Base-by-base conservation (phyloP, 179 eudicot genomes). In the Silene noctiflora region DNA sequence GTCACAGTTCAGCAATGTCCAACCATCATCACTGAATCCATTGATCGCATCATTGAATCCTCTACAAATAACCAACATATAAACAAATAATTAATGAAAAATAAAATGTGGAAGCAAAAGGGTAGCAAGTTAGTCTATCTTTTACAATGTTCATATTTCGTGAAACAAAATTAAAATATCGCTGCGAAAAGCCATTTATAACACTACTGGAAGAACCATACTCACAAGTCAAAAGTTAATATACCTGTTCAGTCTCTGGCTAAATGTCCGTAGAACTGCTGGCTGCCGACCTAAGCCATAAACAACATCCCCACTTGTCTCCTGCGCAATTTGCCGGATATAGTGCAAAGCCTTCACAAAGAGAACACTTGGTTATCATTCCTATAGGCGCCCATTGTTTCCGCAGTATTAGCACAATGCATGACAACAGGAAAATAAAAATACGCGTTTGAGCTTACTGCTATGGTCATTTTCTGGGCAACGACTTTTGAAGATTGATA, bases 211-310 rank as follows among this genome's bases (percentile, higher is more conserved):
- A 3, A 44, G 19, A 58, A 75, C 53, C 51, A 75, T 62, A 9
- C 67, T 33, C 55, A 8, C 10, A 71, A 77, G 25, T 33, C 33
- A 12, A 46, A 46, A 46, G 14, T 11, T 11, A 11, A 60, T n/a
- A 27, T 80, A 92, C 98, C 94, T 89, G 96, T 90, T 88, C 68
- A 94, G 77, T 84, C 95, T 86, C 82, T 92, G 98, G 86, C 97
- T 91, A 79, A 94, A 92, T 65, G 94, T 92, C 48, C 98, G 87
- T 29, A 94, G 83, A 72, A 92, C 90, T 72, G 97, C 96, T 31
- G 98, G 98, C 77, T 91, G 97, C 81, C 96, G 86, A 71, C 97
- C 98, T 74, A 91, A 80, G 80, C 98, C 84, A 84, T 92, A 94
- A 44, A 88, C 90, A 24, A 94, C 91, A 82, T 94, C 98, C 20